Evolutionary conservation across 805 yeast genomes (phyloP).

Genomic region (Myxozyma sirexii): DNA sequence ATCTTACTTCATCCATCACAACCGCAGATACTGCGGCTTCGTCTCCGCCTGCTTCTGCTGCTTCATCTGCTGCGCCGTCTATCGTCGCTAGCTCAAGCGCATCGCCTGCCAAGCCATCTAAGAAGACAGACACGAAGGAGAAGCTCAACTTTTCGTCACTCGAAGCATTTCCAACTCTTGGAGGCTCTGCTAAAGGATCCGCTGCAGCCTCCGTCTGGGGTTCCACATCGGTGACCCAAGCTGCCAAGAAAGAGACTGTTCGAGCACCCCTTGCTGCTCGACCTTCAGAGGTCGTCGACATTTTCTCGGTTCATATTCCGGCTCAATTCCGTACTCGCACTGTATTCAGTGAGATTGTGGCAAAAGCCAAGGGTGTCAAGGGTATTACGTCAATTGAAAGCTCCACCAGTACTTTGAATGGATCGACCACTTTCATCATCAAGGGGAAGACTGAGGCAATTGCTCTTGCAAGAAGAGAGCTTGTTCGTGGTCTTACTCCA

Average conservation of each 20-base stretch:
- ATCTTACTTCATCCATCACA: constrained; percentile 24
- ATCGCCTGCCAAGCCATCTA: constrained; percentile 4
- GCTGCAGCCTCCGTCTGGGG: constrained; percentile 33
- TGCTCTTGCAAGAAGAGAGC: constrained; percentile 69
- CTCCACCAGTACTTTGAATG: constrained; percentile 26
- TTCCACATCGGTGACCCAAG: constrained; percentile 29
- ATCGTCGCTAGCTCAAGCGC: constrained; percentile 10
- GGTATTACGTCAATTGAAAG: constrained; percentile 29
- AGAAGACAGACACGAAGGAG: constrained; percentile 14
- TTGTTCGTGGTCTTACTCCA: constrained; percentile 74
- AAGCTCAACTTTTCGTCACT: constrained; percentile 37
- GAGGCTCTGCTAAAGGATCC: constrained; percentile 21
- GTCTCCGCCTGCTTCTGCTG: constrained; percentile 18
- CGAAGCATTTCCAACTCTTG: constrained; percentile 42
- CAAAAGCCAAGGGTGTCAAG: constrained; percentile 40
- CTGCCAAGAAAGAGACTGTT: constrained; percentile 35
- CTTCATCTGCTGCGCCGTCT: constrained; percentile 13
- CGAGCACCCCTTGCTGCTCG: constrained; percentile 47
- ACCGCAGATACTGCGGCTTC: constrained; percentile 22
- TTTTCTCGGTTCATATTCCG: constrained; percentile 71
- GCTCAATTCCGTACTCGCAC: constrained; percentile 57
- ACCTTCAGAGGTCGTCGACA: constrained; percentile 70
- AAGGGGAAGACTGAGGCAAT: constrained; percentile 73
- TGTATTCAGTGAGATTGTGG: constrained; percentile 69
- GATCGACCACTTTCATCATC: constrained; percentile 71